Conservation (phyloP, 768 basidiomycete species). For the Termitomyces sp. region DNA sequence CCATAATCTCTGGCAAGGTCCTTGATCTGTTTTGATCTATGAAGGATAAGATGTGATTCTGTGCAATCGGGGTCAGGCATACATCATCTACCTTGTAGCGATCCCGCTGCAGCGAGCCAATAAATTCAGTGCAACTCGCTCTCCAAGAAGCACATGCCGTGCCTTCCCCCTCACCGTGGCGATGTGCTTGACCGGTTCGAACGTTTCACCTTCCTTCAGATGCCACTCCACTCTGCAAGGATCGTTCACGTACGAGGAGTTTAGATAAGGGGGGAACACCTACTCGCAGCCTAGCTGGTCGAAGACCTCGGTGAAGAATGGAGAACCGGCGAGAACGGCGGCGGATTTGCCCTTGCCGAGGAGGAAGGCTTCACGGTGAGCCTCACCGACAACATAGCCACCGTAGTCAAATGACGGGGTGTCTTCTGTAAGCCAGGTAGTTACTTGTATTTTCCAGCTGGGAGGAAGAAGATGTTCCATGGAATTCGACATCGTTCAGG, state of each 20-base stretch:
- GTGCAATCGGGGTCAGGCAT: neutral
- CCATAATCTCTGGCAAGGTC: constrained; percentile 76
- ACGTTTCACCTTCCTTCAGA: constrained; percentile 75
- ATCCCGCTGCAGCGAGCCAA: constrained; percentile 96
- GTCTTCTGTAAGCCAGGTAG: constrained; percentile 87
- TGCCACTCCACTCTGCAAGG: constrained; percentile 87
- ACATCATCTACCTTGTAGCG: constrained; percentile 74
- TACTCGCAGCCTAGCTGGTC: constrained; percentile 85
- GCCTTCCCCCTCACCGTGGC: constrained; percentile 92
- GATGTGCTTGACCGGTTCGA: constrained; percentile 78
- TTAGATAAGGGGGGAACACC: constrained; percentile 27
- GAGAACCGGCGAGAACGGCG: constrained; percentile 87
- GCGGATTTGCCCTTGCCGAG: constrained; percentile 82
- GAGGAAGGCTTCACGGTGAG: constrained; percentile 78
- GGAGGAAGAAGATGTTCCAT: constrained; percentile 83
- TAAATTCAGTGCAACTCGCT: constrained; percentile 89
- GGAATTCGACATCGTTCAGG: constrained; percentile 26
- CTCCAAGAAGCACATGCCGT: constrained; percentile 83
- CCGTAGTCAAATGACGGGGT: constrained; percentile 96
- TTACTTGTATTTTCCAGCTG: constrained; percentile 83
- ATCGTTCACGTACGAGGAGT: neutral
- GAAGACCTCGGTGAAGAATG: constrained; percentile 95
- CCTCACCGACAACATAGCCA: constrained; percentile 95
- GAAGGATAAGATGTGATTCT: constrained; percentile 6
- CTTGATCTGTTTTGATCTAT: constrained; percentile 78